Conservation (phyloP, 2,329 filamentous ascomycete genomes). For the Chlorencoelia australis region DNA sequence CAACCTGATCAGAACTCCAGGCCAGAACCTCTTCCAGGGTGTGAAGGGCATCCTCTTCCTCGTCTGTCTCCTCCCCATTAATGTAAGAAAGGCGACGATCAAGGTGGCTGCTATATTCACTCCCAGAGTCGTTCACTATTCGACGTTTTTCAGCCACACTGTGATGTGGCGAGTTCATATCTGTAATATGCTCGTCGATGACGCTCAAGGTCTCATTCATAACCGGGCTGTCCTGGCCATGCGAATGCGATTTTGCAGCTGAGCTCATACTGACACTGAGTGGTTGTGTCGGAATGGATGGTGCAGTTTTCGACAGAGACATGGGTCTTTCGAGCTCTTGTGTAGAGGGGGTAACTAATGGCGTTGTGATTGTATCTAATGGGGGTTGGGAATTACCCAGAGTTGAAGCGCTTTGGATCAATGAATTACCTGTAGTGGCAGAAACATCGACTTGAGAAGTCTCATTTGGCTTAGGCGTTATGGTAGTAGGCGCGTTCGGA, state of each 20-base stretch:
- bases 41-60: conserved; percentile 70
- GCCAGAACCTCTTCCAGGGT: conserved; percentile 62
- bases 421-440: too few relatives aligned
- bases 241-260: conserved; percentile 35
- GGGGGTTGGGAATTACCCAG: too few relatives aligned
- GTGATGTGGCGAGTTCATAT: conserved; percentile 50
- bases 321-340: too few relatives aligned
- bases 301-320: not conserved
- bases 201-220: conserved; percentile 93
- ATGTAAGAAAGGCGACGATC: conserved; percentile 80
- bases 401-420: too few relatives aligned
- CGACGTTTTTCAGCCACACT: conserved; percentile 38
- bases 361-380: too few relatives aligned
- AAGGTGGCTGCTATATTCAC: conserved; percentile 76
- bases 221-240: conserved; percentile 59
- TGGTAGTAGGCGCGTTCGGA: too few relatives aligned
- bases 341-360: too few relatives aligned
- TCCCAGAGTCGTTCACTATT: conserved; percentile 65
- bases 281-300: conserved; percentile 30
- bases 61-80: conserved; percentile 87
- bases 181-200: conserved; percentile 93
- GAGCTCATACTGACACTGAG: conserved; percentile 30
- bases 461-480: too few relatives aligned
- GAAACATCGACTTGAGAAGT: too few relatives aligned
- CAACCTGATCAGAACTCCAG: conserved; percentile 76